phyloP scores from a whole-genome alignment of 2,329 filamentous ascomycete genomes.

The Cercospora canescens region DNA sequence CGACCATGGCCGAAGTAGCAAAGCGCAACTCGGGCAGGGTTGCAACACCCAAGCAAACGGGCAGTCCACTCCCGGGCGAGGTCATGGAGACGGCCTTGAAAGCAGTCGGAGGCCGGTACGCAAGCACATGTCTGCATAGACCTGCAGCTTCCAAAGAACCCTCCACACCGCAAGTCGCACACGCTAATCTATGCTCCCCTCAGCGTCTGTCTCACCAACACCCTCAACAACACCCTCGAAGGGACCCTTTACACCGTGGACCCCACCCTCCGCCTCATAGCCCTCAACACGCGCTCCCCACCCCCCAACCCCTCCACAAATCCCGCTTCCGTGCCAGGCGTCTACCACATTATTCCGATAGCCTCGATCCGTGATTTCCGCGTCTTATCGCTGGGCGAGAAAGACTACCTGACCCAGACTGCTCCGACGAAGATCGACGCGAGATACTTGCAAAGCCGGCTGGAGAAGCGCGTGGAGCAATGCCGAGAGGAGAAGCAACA shows the following conservation, averaged over 20 bases:
- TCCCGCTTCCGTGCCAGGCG: slow-evolving; percentile 39
- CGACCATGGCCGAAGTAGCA: slow-evolving; percentile 53
- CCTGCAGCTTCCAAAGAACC: not conserved
- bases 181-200: not conserved
- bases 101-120: slow-evolving; percentile 63
- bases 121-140: slow-evolving; percentile 2
- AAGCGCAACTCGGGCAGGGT: slow-evolving; percentile 60
- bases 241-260: slow-evolving; percentile 64
- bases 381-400: slow-evolving; percentile 46
- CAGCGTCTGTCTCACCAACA: slow-evolving; percentile 50
- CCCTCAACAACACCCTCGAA: slow-evolving; percentile 55
- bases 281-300: slow-evolving; percentile 53
- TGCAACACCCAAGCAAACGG: slow-evolving; percentile 50
- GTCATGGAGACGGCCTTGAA: slow-evolving; percentile 55
- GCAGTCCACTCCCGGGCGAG: slow-evolving; percentile 45
- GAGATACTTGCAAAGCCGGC: slow-evolving; percentile 55
- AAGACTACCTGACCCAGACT: slow-evolving; percentile 44
- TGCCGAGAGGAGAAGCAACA: slow-evolving; percentile 59
- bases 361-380: slow-evolving; percentile 60
- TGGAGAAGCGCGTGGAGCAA: slow-evolving; percentile 56
- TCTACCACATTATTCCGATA: slow-evolving; percentile 63
- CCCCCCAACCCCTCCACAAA: slow-evolving; percentile 45
- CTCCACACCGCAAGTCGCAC: not conserved
- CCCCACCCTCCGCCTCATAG: slow-evolving; percentile 61
- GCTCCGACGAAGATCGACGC: slow-evolving; percentile 55